A percentile compares a stretch with the other conserved stretches of the same genome.
Conservation (phyloP, 2,329 filamentous ascomycete genomes). For the Fusarium pseudoanthophilum region DNA sequence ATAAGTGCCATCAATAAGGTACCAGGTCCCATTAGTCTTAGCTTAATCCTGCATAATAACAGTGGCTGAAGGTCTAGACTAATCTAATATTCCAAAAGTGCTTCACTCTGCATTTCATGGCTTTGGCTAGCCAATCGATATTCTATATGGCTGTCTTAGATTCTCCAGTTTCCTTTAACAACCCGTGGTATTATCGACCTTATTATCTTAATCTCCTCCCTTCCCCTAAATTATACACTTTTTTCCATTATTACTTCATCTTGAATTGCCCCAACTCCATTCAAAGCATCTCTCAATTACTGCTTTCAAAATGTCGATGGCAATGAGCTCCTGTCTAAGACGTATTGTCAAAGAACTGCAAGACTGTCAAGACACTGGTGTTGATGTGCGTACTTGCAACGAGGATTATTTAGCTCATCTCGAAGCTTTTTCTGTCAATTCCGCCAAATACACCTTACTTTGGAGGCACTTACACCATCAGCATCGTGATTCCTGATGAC, state of each 20-base stretch:
- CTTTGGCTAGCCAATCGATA: background rate
- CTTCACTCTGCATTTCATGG: background rate
- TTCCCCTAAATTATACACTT: no score
- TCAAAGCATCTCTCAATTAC: background rate
- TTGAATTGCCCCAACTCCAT: fast-evolving
- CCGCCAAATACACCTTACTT: background rate
- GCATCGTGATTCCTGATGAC: fast-evolving
- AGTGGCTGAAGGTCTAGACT: background rate
- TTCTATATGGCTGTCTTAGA: fast-evolving
- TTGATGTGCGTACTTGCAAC: background rate
- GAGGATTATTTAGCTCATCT: background rate
- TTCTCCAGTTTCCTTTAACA: no score
- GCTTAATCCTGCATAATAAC: fast-evolving
- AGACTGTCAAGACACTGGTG: background rate
- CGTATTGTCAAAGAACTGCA: background rate
- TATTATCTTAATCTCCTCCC: no score
- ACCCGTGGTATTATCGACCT: background rate
- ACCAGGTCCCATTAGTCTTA: background rate
- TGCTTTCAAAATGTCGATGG: background rate
- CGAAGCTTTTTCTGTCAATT: background rate
- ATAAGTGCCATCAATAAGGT: fast-evolving
- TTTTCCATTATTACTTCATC: background rate
- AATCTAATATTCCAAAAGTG: background rate
- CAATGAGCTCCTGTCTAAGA: background rate
- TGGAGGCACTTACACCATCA: background rate